These are phyloP conservation scores for Ustilago tritici DNA, from an alignment of 1,284 basidiomycete species.

Conservation along the genomic window DNA sequence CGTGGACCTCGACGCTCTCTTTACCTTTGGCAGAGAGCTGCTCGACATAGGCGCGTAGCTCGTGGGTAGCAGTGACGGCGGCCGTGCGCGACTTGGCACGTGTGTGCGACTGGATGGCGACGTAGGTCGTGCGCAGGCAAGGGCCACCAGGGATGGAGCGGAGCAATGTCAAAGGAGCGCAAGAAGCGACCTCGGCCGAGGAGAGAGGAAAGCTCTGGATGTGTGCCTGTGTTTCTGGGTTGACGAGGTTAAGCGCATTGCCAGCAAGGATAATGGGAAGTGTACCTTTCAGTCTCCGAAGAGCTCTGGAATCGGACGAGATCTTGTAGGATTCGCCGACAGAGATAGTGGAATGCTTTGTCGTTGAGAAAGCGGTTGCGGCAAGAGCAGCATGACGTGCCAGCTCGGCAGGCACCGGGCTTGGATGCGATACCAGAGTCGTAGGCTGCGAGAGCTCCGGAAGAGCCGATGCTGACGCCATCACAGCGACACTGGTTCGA, in stretches of 20 bases:
- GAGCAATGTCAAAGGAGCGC: constrained; percentile 38
- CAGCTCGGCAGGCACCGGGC: constrained; percentile 25
- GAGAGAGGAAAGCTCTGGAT: constrained; percentile 49
- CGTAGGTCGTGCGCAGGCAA: constrained; percentile 40
- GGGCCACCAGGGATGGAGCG: constrained; percentile 22
- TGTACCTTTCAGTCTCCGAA: constrained; percentile 42
- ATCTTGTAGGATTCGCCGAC: constrained; percentile 52
- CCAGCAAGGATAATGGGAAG: constrained; percentile 41
- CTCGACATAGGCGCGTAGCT: constrained; percentile 43
- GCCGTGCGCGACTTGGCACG: constrained; percentile 21
- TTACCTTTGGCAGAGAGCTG: constrained; percentile 51
- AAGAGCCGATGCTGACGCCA: constrained; percentile 34
- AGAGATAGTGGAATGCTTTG: constrained; percentile 29
- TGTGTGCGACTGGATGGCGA: constrained; percentile 32
- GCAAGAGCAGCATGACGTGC: constrained; percentile 36
- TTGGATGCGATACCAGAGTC: constrained; percentile 37
- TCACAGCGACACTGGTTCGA: background rate
- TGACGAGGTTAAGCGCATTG: constrained; percentile 48
- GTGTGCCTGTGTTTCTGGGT: constrained; percentile 44
- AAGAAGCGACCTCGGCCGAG: constrained; percentile 33
- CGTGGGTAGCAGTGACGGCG: constrained; percentile 22
- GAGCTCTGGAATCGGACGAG: constrained; percentile 27
- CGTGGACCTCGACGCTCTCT: constrained; percentile 33
- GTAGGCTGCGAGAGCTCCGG: constrained; percentile 42
- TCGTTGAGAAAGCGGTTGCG: constrained; percentile 28